Evolutionary conservation across 2,329 filamentous ascomycete genomes (phyloP).

Genomic region (Alternaria viburni): DNA sequence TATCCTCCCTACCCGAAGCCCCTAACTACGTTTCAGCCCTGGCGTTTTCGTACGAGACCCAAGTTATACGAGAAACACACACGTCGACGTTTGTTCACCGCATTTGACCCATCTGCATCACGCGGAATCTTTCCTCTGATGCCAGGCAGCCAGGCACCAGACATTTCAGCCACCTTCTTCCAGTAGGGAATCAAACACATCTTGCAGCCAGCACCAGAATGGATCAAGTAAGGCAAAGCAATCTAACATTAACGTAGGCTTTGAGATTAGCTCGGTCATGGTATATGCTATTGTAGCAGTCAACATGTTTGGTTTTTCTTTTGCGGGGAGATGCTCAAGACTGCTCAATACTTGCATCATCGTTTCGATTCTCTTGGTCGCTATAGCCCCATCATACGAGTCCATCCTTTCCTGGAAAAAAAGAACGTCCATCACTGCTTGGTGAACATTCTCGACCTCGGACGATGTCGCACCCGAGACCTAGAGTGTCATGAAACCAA

Average conservation of each 20-base stretch:
- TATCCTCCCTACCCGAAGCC: neutral
- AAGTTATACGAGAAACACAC: neutral
- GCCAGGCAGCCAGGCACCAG: neutral
- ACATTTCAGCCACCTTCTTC: neutral
- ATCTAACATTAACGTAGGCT: neutral
- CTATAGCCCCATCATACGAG: neutral
- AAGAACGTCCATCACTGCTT: neutral
- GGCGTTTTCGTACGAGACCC: neutral
- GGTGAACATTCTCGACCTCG: neutral
- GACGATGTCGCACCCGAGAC: conserved; percentile 4
- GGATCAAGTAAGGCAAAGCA: accelerated
- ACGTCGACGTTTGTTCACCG: neutral
- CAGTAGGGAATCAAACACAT: neutral
- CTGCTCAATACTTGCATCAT: neutral
- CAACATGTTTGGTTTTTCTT: neutral
- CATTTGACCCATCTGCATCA: neutral
- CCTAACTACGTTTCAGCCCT: neutral
- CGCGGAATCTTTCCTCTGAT: neutral
- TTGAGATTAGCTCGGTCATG: neutral
- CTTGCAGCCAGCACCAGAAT: neutral
- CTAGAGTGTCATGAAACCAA: conserved; percentile 3
- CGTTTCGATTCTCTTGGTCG: neutral
- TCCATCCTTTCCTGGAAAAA: neutral
- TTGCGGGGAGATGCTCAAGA: neutral
- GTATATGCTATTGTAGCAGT: neutral